Conservation (phyloP, 768 basidiomycete genomes). For the Scleroderma bovista region DNA sequence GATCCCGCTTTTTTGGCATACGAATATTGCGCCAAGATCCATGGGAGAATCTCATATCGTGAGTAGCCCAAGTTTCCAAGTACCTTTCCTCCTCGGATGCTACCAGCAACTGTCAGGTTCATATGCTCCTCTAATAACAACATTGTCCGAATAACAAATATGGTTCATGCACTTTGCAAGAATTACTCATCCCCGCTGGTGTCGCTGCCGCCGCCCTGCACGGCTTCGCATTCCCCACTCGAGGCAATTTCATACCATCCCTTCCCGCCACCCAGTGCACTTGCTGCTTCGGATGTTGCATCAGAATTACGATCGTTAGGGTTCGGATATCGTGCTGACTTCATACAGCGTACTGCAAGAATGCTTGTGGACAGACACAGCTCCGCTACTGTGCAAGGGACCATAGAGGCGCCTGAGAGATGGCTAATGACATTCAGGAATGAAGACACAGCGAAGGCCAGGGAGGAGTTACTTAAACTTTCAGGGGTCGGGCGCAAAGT, state of each 20-base stretch:
- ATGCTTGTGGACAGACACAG: constrained; percentile 64
- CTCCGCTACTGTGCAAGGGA: not conserved
- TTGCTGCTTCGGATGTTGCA: constrained; percentile 55
- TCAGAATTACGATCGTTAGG: constrained; percentile 71
- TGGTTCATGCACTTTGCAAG: constrained; percentile 79
- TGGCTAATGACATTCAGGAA: constrained; percentile 56
- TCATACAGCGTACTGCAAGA: constrained; percentile 76
- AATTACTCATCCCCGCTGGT: constrained; percentile 71
- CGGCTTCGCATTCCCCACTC: constrained; percentile 25
- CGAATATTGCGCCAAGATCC: constrained; percentile 88
- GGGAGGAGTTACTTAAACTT: constrained; percentile 73
- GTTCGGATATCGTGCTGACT: constrained; percentile 94
- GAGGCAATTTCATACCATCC: constrained; percentile 55
- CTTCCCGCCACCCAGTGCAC: constrained; percentile 74
- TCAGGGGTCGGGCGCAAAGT: constrained; percentile 95
- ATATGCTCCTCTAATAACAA: constrained; percentile 99
- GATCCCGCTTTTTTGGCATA: constrained; percentile 70
- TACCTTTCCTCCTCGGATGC: not conserved
- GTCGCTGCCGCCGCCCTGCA: constrained; percentile 33
- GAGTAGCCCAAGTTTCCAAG: constrained; percentile 29
- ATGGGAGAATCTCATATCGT: constrained; percentile 96
- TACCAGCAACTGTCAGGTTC: constrained; percentile 49
- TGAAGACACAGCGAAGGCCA: constrained; percentile 49
- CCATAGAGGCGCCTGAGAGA: constrained; percentile 46
- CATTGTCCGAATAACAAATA: constrained; percentile 88